Evolutionary conservation across 1,139 yeast species (phyloP).

Genomic region (Eremothecium cymbalariae): DNA sequence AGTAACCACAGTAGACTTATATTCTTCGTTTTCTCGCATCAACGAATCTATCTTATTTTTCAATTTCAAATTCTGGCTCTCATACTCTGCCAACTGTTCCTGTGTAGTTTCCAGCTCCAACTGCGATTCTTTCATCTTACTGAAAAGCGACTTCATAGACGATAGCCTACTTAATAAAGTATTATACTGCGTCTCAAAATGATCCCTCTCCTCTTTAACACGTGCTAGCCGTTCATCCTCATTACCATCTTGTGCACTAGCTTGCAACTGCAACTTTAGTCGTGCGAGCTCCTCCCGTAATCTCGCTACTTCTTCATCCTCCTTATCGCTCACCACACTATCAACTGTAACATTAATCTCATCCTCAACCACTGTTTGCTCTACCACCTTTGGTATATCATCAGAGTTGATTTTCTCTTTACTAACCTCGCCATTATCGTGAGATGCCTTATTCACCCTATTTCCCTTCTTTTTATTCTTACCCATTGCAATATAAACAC

Average conservation of each 20-base stretch:
- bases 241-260: neutral
- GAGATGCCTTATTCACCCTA: constrained; percentile 10
- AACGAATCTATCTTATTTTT: constrained; percentile 28
- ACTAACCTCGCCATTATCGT: constrained; percentile 7
- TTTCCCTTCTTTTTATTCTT: constrained; percentile 27
- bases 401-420: constrained; percentile 7
- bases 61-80: constrained; percentile 32
- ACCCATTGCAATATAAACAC: too few relatives aligned
- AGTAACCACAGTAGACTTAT: constrained; percentile 31
- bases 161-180: constrained; percentile 65
- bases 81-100: constrained; percentile 35
- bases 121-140: constrained; percentile 69
- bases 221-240: constrained; percentile 34
- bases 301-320: constrained; percentile 10
- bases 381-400: constrained; percentile 13
- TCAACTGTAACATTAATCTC: constrained; percentile 9
- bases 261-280: constrained; percentile 22
- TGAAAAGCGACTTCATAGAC: constrained; percentile 69
- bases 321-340: constrained; percentile 10
- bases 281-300: constrained; percentile 22
- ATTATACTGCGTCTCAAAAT: constrained; percentile 64
- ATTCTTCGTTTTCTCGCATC: constrained; percentile 29
- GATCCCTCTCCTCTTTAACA: constrained; percentile 52
- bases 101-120: constrained; percentile 56
- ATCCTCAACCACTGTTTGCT: constrained; percentile 9